phyloP scores from a whole-genome alignment of 805 yeast genomes.

The Candida parachauliodes region DNA sequence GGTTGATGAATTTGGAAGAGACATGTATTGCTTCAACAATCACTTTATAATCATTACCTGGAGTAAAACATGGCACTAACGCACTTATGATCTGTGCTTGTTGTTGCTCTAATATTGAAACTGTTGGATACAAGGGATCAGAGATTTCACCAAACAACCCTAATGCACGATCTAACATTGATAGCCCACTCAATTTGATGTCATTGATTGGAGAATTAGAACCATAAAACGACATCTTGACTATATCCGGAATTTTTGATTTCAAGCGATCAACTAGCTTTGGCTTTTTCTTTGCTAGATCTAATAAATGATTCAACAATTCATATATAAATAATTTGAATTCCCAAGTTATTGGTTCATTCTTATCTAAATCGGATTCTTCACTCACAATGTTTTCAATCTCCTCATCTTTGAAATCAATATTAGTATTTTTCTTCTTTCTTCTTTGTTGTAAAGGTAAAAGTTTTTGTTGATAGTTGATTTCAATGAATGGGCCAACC shows the following conservation, averaged over 20 bases:
- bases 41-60: constrained; percentile 67
- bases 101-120: constrained; percentile 78
- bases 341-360: constrained; percentile 56
- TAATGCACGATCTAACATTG: constrained; percentile 61
- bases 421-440: constrained; percentile 31
- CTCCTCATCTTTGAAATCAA: constrained; percentile 40
- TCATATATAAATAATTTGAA: constrained; percentile 49
- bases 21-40: constrained; percentile 77
- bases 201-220: constrained; percentile 66
- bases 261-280: constrained; percentile 40
- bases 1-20: constrained; percentile 65
- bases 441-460: constrained; percentile 41
- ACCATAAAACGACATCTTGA: constrained; percentile 75
- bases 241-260: constrained; percentile 55
- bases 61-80: constrained; percentile 76
- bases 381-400: constrained; percentile 37
- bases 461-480: constrained; percentile 36
- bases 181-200: constrained; percentile 63
- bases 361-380: constrained; percentile 36
- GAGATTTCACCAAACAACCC: constrained; percentile 54
- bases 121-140: constrained; percentile 71
- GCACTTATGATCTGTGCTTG: constrained; percentile 94
- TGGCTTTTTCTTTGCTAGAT: constrained; percentile 34
- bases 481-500: constrained; percentile 35
- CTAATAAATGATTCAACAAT: constrained; percentile 41